These are phyloP conservation scores for Vanderwaltozyma yarrowii DNA, from an alignment of 805 yeast genomes.

Conservation along the genomic window DNA sequence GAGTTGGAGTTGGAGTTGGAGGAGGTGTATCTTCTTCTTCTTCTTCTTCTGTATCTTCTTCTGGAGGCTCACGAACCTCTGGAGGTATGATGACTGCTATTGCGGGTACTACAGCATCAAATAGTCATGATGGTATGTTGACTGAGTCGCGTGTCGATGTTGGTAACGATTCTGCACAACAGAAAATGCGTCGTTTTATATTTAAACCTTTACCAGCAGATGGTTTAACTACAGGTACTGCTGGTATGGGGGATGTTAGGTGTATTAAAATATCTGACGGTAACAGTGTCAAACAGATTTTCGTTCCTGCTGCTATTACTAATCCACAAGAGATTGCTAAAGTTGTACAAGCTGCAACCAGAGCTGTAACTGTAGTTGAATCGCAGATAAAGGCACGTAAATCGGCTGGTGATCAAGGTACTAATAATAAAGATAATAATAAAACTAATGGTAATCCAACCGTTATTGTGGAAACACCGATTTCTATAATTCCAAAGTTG, in stretches of 20 bases:
- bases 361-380: background rate
- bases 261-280: conserved; percentile 1
- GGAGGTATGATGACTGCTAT: too few species aligned
- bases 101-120: too few species aligned
- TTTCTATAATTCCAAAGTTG: background rate
- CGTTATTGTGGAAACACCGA: background rate
- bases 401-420: background rate
- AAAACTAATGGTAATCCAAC: background rate
- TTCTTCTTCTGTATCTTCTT: too few species aligned
- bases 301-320: conserved; percentile 1
- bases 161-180: background rate
- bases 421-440: too few species aligned
- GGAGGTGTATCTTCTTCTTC: too few species aligned
- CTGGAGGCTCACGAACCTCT: too few species aligned
- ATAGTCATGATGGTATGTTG: too few species aligned
- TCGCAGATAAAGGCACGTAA: background rate
- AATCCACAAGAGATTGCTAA: conserved; percentile 2
- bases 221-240: background rate
- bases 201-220: conserved; percentile 1
- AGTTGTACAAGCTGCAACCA: conserved; percentile 2
- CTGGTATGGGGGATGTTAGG: background rate
- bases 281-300: background rate
- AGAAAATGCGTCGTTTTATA: background rate
- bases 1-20: too few species aligned
- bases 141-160: too few species aligned